A percentile compares a stretch with the other conserved stretches of the same genome.
These are phyloP conservation scores for Mycena belliarum DNA, from an alignment of 768 basidiomycete species.

Conservation along the genomic window DNA sequence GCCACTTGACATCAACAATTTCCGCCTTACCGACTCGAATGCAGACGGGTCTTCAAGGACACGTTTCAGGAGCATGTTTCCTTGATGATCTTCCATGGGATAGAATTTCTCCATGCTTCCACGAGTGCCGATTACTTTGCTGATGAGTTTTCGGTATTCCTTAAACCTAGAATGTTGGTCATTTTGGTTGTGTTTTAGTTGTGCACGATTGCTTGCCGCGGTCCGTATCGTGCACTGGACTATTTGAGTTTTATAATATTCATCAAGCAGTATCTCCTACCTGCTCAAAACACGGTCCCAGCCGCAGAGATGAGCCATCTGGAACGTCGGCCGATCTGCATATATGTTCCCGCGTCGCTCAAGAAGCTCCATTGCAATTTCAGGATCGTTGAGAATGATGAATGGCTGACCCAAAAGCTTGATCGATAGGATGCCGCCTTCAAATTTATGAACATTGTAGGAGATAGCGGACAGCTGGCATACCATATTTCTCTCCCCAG, in stretches of 20 bases:
- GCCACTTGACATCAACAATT: not conserved
- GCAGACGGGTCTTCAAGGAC: slow-evolving; percentile 36
- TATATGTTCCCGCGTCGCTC: slow-evolving; percentile 42
- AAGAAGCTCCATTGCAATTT: slow-evolving; percentile 33
- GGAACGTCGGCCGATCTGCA: slow-evolving; percentile 42
- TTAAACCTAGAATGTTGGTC: not conserved
- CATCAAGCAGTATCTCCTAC: not conserved
- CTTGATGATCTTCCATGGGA: slow-evolving; percentile 27
- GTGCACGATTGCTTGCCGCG: not conserved
- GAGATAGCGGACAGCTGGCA: not conserved
- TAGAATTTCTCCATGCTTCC: slow-evolving; percentile 38
- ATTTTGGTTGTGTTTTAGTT: not conserved
- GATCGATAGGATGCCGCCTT: slow-evolving; percentile 14
- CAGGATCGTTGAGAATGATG: slow-evolving; percentile 21
- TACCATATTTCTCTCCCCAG: slow-evolving; percentile 6
- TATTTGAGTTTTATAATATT: not conserved
- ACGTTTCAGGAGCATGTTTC: slow-evolving; percentile 37
- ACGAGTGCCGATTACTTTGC: slow-evolving; percentile 40
- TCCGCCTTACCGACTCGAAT: not conserved
- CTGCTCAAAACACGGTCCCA: slow-evolving; percentile 12
- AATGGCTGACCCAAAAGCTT: slow-evolving; percentile 17
- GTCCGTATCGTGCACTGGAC: slow-evolving; percentile 1
- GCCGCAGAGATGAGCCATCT: slow-evolving; percentile 33
- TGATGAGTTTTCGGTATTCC: slow-evolving; percentile 37
- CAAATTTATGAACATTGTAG: not conserved